Conservation (phyloP, 1,284 basidiomycete species). For the Marasmius oreades region DNA sequence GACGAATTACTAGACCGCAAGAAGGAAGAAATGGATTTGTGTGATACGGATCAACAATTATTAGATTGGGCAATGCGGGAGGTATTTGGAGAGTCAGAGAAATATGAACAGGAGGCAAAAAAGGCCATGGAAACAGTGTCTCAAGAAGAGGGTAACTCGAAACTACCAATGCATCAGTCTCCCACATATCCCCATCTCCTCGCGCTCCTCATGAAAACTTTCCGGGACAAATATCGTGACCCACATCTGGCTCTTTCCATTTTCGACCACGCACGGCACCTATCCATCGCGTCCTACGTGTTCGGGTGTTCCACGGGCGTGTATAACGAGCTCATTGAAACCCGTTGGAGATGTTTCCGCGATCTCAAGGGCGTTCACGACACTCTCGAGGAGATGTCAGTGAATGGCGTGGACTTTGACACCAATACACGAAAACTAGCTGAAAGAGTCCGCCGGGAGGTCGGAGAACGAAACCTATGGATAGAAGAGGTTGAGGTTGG, state of each 20-base stretch:
- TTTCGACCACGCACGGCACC: slow-evolving; percentile 72
- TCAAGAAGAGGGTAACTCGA: slow-evolving; percentile 16
- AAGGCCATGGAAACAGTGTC: slow-evolving; percentile 30
- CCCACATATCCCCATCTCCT: slow-evolving; percentile 73
- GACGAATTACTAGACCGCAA: slow-evolving; percentile 68
- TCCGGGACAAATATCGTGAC: slow-evolving; percentile 73
- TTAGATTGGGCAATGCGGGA: slow-evolving; percentile 73
- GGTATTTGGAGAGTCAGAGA: slow-evolving; percentile 59
- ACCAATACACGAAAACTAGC: slow-evolving; percentile 54
- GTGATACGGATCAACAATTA: slow-evolving; percentile 67
- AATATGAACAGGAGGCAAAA: slow-evolving; percentile 45
- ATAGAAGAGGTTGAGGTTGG: slow-evolving; percentile 43
- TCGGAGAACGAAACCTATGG: slow-evolving; percentile 50
- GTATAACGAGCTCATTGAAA: slow-evolving; percentile 82
- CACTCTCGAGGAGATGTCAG: slow-evolving; percentile 76
- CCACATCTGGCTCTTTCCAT: slow-evolving; percentile 82
- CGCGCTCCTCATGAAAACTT: slow-evolving; percentile 68
- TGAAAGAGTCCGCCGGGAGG: slow-evolving; percentile 64
- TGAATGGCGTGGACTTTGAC: slow-evolving; percentile 72
- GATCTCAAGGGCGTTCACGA: slow-evolving; percentile 73
- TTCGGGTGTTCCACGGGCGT: slow-evolving; percentile 82
- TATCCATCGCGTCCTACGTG: slow-evolving; percentile 76
- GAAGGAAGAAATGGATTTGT: slow-evolving; percentile 72
- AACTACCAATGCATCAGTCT: slow-evolving; percentile 43
- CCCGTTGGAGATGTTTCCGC: slow-evolving; percentile 77